Base-by-base conservation (phyloP, 2,329 filamentous ascomycete species). In the Zasmidium citrigriseum region DNA sequence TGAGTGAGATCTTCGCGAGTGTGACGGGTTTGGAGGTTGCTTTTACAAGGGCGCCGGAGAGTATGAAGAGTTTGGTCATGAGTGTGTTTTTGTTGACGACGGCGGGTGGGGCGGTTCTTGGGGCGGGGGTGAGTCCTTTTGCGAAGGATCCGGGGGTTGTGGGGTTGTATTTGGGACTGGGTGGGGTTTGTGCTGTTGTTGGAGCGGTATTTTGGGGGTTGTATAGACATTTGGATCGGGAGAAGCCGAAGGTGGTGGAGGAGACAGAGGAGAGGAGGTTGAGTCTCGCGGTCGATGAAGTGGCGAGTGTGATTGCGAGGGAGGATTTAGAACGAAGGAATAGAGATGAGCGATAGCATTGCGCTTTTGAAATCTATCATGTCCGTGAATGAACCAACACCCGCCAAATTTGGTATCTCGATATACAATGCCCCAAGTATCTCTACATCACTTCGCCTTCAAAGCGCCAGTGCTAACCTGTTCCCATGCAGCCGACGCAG, bases 141-240 rank as follows among this genome's bases (percentile, higher is more conserved):
- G 82, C 84, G 12, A 80, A 80, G 58, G 84, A 90, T 70, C 87
- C 87, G 21, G 78, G 85, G 62, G 79, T 88, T 64, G 68, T 86
- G 54, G 88, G 85, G 84, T 81, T 89, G 78, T 67, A 67, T 29
- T 25, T 52, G 20, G 60, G 60, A 7, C 56, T 67, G 16, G 59
- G 59, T 2, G 59, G 53, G 12, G 53, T 58, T 11, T 61, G 58
- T 11, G 54, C 62, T n/a, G 57, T 59, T 38, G 60, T 61, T 1
- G 60, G 64, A 1, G 54, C 47, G 21, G 38, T 62, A 1, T 67
- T 67, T 25, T 67, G 62, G 64, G 12, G 57, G 7, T 44, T 50
- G 12, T 67, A 62, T 79, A 77, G 5, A 86, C 90, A 69, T 16
- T 22, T 65, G 48, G 60, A 63, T 38, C 44, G 57, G 27, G 61